Conservation (phyloP, 179 eudicot species). For the Beta macrorhiza region DNA sequence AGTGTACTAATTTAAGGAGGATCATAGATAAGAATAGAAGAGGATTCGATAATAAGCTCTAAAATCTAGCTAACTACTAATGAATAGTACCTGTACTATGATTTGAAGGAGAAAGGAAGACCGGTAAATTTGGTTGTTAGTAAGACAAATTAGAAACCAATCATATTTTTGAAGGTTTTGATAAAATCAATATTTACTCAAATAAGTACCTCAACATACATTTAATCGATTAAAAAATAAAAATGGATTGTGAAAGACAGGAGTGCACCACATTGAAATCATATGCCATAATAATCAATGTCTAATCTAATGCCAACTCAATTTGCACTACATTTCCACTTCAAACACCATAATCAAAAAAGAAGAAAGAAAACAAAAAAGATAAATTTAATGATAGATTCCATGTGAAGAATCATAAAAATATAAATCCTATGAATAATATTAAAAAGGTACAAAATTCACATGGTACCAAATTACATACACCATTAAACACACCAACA, state of each 20-base stretch:
- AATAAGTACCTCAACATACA: neutral
- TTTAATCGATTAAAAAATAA: neutral
- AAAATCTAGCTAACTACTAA: neutral
- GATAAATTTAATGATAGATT: slow-evolving; percentile 10
- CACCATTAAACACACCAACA: neutral
- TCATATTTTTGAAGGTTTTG: neutral
- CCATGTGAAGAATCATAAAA: slow-evolving; percentile 8
- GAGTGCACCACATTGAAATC: slow-evolving; percentile 11
- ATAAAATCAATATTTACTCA: neutral
- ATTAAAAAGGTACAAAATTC: slow-evolving; percentile 1
- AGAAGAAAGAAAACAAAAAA: neutral
- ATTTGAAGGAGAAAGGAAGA: neutral
- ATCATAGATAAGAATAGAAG: neutral
- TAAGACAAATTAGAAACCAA: neutral
- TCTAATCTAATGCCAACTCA: slow-evolving; percentile 16
- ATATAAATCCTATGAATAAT: neutral
- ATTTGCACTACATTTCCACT: neutral
- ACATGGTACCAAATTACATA: neutral
- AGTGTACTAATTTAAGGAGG: neutral
- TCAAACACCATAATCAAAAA: neutral
- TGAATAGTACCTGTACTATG: neutral
- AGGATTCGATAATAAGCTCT: neutral
- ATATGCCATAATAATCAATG: slow-evolving; percentile 12
- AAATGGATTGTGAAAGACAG: neutral
- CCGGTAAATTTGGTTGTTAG: neutral